phyloP scores from a whole-genome alignment of 805 yeast genomes.

The Candida michaelii region DNA sequence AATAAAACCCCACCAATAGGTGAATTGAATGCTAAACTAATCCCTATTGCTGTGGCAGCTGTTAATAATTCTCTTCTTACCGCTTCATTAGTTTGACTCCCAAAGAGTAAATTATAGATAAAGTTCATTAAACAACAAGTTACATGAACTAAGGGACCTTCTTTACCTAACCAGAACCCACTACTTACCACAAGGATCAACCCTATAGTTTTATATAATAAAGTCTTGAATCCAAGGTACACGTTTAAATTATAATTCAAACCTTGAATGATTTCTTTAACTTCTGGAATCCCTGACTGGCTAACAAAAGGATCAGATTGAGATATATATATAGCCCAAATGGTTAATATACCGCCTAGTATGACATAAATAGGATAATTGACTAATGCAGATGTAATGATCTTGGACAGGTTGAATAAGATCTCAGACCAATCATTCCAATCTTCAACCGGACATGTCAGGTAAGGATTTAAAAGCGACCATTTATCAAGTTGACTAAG shows the following conservation, averaged over 20 bases:
- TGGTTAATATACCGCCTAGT: conserved; percentile 24
- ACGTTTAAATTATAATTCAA: conserved; percentile 45
- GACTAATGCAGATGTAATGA: conserved; percentile 21
- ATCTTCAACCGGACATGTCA: conserved; percentile 41
- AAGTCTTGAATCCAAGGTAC: conserved; percentile 51
- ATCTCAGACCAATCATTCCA: conserved; percentile 41
- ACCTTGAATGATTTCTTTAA: conserved; percentile 68
- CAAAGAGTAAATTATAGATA: conserved; percentile 21
- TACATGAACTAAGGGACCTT: conserved; percentile 84
- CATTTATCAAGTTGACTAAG: conserved; percentile 33
- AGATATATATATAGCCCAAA: conserved; percentile 32
- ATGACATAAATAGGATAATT: conserved; percentile 37
- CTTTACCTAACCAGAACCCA: conserved; percentile 83
- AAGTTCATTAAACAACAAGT: conserved; percentile 57
- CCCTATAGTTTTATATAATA: conserved; percentile 58
- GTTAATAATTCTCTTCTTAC: conserved; percentile 62
- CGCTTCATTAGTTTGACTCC: conserved; percentile 49
- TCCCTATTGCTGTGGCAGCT: conserved; percentile 82
- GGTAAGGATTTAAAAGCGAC: conserved; percentile 43
- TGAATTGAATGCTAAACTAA: conserved; percentile 80
- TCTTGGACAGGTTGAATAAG: conserved; percentile 21
- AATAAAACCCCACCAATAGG: conserved; percentile 89
- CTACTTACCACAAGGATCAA: conserved; percentile 66
- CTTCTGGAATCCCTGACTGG: conserved; percentile 71
- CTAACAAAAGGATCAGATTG: conserved; percentile 27